phyloP scores from a whole-genome alignment of 1,139 yeast genomes.

The Protomyces lactucae-debilis region DNA sequence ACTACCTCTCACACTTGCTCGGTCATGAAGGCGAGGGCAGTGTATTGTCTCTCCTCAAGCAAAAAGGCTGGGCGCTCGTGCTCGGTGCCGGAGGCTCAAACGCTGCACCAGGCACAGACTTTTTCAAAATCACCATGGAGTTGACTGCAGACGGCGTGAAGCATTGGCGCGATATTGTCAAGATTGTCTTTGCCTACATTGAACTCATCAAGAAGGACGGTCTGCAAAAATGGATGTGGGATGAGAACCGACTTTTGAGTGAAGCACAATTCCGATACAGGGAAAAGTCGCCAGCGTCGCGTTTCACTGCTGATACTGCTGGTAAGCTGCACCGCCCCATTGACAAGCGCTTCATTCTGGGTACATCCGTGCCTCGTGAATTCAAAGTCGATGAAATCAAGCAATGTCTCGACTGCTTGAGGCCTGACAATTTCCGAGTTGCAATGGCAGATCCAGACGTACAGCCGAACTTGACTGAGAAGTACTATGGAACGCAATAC shows the following conservation, averaged over 20 bases:
- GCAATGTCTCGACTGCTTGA: constrained; percentile 51
- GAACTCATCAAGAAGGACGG: constrained; percentile 51
- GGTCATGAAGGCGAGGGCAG: constrained; percentile 95
- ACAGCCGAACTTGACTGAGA: constrained; percentile 50
- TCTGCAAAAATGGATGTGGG: constrained; percentile 57
- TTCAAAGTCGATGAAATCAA: constrained; percentile 55
- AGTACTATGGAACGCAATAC: constrained; percentile 90
- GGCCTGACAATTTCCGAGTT: constrained; percentile 57
- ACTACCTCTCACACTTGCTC: constrained; percentile 68
- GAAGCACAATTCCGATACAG: constrained; percentile 56
- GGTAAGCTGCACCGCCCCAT: constrained; percentile 50
- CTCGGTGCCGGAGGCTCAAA: constrained; percentile 70
- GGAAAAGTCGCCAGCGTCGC: constrained; percentile 61
- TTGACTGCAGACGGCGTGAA: constrained; percentile 66
- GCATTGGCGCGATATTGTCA: constrained; percentile 58
- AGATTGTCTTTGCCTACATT: constrained; percentile 64
- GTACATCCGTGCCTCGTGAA: constrained; percentile 51
- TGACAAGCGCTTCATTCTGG: constrained; percentile 61
- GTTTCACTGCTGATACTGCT: constrained; percentile 54
- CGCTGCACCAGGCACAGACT: constrained; percentile 63
- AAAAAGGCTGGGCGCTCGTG: constrained; percentile 71
- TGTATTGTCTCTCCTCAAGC: constrained; percentile 61
- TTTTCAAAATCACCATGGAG: constrained; percentile 64
- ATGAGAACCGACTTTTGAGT: constrained; percentile 49
- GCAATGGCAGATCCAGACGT: constrained; percentile 42